These are phyloP conservation scores for Alternaria infectoria DNA, from an alignment of 2,329 filamentous ascomycete species.

Conservation along the genomic window DNA sequence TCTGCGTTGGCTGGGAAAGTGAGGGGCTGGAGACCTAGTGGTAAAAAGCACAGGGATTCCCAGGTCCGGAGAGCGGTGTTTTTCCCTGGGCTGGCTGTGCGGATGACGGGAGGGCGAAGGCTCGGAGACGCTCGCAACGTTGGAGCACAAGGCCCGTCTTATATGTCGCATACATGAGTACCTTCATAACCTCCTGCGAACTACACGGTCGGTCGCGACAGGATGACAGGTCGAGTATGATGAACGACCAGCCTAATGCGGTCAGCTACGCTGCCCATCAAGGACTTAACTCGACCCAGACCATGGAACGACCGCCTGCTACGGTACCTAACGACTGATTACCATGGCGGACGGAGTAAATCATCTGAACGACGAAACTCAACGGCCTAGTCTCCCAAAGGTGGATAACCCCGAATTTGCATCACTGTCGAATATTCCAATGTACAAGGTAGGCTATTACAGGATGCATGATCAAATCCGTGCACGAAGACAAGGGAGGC, in stretches of 20 bases:
- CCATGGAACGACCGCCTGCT: background rate
- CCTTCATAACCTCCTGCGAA: conserved; percentile 1
- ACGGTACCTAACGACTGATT: background rate
- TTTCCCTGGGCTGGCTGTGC: background rate
- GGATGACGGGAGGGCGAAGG: background rate
- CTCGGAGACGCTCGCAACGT: background rate
- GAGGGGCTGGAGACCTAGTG: background rate
- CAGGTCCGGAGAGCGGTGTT: background rate
- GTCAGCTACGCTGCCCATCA: background rate
- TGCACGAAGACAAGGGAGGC: background rate
- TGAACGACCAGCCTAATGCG: background rate
- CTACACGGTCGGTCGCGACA: background rate
- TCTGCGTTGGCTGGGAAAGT: background rate
- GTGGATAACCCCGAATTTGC: background rate
- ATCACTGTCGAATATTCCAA: background rate
- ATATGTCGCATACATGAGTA: conserved; percentile 14
- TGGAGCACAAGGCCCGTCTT: background rate
- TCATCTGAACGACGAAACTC: background rate
- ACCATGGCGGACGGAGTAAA: background rate
- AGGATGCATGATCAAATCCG: too few species aligned
- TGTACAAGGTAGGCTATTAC: too few species aligned
- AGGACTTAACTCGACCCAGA: background rate
- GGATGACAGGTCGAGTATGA: background rate
- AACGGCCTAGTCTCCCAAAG: background rate
- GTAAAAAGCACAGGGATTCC: background rate